Evolutionary conservation across 768 basidiomycete genomes (phyloP).

Genomic region (Lactarius tabidus): DNA sequence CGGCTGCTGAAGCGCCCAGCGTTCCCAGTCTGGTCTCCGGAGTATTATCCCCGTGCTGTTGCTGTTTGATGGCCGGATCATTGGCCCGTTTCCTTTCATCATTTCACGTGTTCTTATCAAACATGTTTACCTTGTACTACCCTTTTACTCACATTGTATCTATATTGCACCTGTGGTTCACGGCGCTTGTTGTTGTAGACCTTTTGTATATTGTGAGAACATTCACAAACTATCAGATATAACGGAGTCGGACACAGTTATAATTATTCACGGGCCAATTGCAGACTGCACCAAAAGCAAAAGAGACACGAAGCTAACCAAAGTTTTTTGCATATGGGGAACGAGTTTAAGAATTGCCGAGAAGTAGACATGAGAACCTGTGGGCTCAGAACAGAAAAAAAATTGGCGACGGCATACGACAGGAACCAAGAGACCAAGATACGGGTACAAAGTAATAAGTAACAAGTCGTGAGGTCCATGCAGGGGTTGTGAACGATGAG

Average conservation of each 20-base stretch:
- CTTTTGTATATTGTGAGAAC: not conserved
- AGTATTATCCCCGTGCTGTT: conserved; percentile 19
- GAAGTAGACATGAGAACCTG: not conserved
- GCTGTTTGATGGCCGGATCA: conserved; percentile 14
- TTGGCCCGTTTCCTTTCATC: no score
- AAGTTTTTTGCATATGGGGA: conserved; percentile 11
- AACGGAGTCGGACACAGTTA: not conserved
- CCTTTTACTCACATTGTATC: conserved; percentile 6
- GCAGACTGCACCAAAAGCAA: not conserved
- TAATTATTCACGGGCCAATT: conserved; percentile 3
- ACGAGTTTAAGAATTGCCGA: not conserved
- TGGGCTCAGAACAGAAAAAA: not conserved
- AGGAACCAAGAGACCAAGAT: conserved; percentile 10
- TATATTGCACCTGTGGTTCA: not conserved
- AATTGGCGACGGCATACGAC: conserved; percentile 12
- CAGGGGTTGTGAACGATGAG: conserved; percentile 11
- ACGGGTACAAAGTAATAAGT: conserved; percentile 21
- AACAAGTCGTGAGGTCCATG: conserved; percentile 13
- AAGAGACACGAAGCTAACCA: conserved; percentile 11
- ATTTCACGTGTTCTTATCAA: not conserved
- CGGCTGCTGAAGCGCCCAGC: conserved; percentile 17
- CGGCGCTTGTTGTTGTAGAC: not conserved
- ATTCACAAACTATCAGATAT: not conserved
- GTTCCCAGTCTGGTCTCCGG: conserved; percentile 14
- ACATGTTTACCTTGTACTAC: not conserved